Evolutionary conservation across 2,329 filamentous ascomycete species (phyloP).

Genomic region (Calonectria hawksworthii): DNA sequence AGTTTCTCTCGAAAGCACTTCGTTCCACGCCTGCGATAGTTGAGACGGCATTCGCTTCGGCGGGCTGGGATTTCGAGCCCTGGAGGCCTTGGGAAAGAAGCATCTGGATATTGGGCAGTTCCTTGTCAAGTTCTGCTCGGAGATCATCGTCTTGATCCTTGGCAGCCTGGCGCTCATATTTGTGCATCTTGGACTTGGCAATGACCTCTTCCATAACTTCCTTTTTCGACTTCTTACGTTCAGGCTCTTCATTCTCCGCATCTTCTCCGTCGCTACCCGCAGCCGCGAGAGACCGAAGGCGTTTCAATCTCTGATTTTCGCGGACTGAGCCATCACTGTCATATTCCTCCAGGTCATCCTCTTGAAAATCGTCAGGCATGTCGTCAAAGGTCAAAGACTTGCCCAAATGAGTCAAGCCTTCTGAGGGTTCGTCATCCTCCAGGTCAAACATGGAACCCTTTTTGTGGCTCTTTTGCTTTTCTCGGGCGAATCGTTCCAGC

Average conservation of each 20-base stretch:
- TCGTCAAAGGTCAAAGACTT: conserved; percentile 76
- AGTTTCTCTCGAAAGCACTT: conserved; percentile 83
- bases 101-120: conserved; percentile 80
- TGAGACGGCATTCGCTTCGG: conserved; percentile 40
- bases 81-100: conserved; percentile 71
- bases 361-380: conserved; percentile 78
- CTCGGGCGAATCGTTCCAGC: conserved; percentile 88
- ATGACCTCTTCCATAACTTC: conserved; percentile 99
- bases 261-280: conserved; percentile 64
- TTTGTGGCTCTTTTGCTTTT: conserved; percentile 85
- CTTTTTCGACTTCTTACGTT: conserved; percentile 93
- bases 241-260: conserved; percentile 72
- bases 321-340: conserved; percentile 71
- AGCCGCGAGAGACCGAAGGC: conserved; percentile 62
- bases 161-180: conserved; percentile 90
- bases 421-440: conserved; percentile 77
- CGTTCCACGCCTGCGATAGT: conserved; percentile 70
- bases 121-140: conserved; percentile 86
- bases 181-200: conserved; percentile 95
- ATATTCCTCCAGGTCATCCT: conserved; percentile 77
- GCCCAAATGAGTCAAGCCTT: conserved; percentile 86
- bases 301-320: conserved; percentile 68
- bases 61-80: conserved; percentile 52
- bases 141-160: conserved; percentile 96
- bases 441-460: conserved; percentile 89